Base-by-base conservation (phyloP, 2,329 filamentous ascomycete genomes). In the Dothideomycetidae sp. region DNA sequence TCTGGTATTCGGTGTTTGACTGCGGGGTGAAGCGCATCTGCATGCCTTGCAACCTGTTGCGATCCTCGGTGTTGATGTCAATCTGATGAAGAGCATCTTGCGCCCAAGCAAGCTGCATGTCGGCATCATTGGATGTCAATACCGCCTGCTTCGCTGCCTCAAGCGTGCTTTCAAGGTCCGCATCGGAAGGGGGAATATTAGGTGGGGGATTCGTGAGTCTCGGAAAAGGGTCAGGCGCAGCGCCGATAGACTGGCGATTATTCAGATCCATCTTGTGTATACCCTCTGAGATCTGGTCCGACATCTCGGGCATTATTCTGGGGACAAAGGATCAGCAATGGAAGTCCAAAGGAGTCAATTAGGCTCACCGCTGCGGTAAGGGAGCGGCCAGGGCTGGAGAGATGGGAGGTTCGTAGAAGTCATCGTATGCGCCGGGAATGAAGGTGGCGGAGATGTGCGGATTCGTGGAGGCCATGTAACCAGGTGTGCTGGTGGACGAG, bases 41-140 rank as follows among this genome's bases (percentile, higher is more conserved):
- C 32, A 52, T 48, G 26, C 71, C 63, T 19, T 67, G 67, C 37
- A 86, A 71, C 40, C 84, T 75, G 42, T 75, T 65, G 50, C 80
- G 75, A 42, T 86, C 78, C 49, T 92, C 78, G 52, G 78, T 72
- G 33, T 82, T 73, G 40, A 85, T 78, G 52, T 94, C 88, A 19
- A 88, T 83, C 66, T 85, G 94, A 37, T 78, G 75, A 42, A 98
- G 69, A 31, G 85, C 79, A 60, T 96, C 90, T 53, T 92, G 81
- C 29, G 90, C 88, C 90, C 90, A 98, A 43, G 83, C 83, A 51
- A 98, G 71, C 63, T 98, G 90, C 75, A 93, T 92, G 49, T 92
- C 79, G 33, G 92, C 84, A 56, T 98, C 86, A 52, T 92, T 92
- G 32, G 85, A 93, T 53, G 85, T 83, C 45, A 98, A 68, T 23